Conservation (phyloP, 257 asterid genomes). For the Lantana camara region DNA sequence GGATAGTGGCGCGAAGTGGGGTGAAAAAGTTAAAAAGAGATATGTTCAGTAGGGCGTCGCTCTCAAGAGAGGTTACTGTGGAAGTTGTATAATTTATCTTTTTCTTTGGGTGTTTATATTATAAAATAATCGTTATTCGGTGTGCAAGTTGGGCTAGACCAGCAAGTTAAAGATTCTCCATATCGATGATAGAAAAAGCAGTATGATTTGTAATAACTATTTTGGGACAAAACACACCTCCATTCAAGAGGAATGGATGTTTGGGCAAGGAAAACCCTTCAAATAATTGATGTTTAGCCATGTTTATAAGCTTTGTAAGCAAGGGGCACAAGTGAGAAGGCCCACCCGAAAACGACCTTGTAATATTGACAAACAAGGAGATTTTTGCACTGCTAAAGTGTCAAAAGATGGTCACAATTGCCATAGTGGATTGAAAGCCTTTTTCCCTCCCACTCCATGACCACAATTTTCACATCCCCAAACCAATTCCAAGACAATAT, state of each 20-base stretch:
- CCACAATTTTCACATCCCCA: conserved; percentile 11
- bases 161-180: no score
- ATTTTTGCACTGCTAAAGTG: not conserved
- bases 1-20: no score
- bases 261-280: not conserved
- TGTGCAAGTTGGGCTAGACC: no score
- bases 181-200: no score
- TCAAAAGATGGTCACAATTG: not conserved
- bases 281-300: not conserved
- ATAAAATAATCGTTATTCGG: no score
- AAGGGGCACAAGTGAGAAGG: not conserved
- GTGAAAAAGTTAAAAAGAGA: no score
- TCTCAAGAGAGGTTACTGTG: no score
- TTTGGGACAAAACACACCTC: no score
- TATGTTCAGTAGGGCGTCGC: not conserved
- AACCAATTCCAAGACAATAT: no score
- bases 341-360: conserved; percentile 17
- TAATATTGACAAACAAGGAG: not conserved
- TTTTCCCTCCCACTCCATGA: conserved; percentile 2
- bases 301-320: not conserved
- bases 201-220: no score
- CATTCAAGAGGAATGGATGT: not conserved
- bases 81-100: no score
- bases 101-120: no score
- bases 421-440: conserved; percentile 1